Conservation (phyloP, 371 early-diverging fungal species). For the Basidiobolus heterosporus region DNA sequence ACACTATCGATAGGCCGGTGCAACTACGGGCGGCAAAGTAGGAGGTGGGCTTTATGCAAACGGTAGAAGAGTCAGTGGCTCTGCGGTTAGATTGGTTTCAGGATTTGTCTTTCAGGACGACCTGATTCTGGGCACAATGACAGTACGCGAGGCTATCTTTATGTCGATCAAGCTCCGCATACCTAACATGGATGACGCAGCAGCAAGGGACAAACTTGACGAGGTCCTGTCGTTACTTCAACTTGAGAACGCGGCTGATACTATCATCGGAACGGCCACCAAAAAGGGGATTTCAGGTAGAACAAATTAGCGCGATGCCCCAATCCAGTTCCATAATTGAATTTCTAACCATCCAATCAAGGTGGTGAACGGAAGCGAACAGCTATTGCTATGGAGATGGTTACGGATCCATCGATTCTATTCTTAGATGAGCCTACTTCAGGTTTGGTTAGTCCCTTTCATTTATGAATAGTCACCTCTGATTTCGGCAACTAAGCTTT, state of each 20-base stretch:
- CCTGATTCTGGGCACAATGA: slow-evolving; percentile 61
- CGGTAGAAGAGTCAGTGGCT: neutral
- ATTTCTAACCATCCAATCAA: too few relatives aligned
- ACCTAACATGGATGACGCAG: slow-evolving; percentile 39
- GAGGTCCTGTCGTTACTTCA: slow-evolving; percentile 63
- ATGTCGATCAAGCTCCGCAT: slow-evolving; percentile 67
- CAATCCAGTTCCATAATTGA: too few relatives aligned
- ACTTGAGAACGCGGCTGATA: slow-evolving; percentile 57
- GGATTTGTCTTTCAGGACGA: slow-evolving; percentile 83
- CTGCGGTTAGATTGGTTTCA: neutral
- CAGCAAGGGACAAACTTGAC: slow-evolving; percentile 38
- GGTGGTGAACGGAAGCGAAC: slow-evolving; percentile 79
- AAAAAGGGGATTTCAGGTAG: slow-evolving; percentile 44
- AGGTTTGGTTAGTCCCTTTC: slow-evolving; percentile 50
- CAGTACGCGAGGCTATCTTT: slow-evolving; percentile 62
- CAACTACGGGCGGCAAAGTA: neutral
- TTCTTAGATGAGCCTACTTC: slow-evolving; percentile 87
- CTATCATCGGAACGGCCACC: slow-evolving; percentile 53
- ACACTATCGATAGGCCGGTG: neutral
- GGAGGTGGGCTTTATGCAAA: neutral
- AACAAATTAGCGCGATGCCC: too few relatives aligned
- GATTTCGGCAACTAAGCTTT: too few relatives aligned
- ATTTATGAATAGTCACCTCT: too few relatives aligned
- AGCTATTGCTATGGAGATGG: slow-evolving; percentile 73
- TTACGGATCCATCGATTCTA: slow-evolving; percentile 71